These are phyloP conservation scores for Colletotrichum zoysiae DNA, from an alignment of 2,329 filamentous ascomycete species.

Conservation along the genomic window DNA sequence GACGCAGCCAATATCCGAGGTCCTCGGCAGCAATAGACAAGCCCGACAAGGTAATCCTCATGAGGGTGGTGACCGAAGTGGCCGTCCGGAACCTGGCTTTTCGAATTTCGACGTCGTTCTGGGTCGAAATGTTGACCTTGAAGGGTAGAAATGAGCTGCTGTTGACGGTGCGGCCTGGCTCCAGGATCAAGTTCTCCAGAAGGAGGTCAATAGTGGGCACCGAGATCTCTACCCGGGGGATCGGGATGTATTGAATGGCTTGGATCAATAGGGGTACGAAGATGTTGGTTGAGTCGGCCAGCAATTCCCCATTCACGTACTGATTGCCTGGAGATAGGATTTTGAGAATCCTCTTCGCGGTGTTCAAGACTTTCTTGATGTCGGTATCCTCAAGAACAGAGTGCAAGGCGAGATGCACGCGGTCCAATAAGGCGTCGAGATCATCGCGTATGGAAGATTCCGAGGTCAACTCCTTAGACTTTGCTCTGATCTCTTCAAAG, in stretches of 20 bases:
- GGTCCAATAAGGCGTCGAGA: slow-evolving; percentile 77
- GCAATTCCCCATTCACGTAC: slow-evolving; percentile 76
- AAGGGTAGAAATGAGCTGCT: slow-evolving; percentile 91
- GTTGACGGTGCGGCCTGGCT: slow-evolving; percentile 88
- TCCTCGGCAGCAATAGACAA: slow-evolving; percentile 88
- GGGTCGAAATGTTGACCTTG: slow-evolving; percentile 82
- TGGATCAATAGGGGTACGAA: slow-evolving; percentile 84
- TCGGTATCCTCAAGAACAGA: slow-evolving; percentile 80
- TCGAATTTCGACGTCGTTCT: slow-evolving; percentile 87
- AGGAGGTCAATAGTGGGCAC: slow-evolving; percentile 87
- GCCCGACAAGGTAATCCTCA: slow-evolving; percentile 84
- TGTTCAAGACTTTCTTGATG: slow-evolving; percentile 76
- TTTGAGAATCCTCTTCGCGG: slow-evolving; percentile 74
- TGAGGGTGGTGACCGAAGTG: slow-evolving; percentile 74
- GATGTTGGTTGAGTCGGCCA: slow-evolving; percentile 81
- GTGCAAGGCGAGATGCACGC: slow-evolving; percentile 75
- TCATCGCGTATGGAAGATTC: slow-evolving; percentile 79
- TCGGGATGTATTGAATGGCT: slow-evolving; percentile 86
- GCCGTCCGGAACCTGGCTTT: slow-evolving; percentile 80
- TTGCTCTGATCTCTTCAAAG: slow-evolving; percentile 63
- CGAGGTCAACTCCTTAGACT: slow-evolving; percentile 72
- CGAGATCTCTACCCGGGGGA: slow-evolving; percentile 89
- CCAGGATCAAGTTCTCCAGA: slow-evolving; percentile 89
- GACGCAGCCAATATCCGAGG: slow-evolving; percentile 88
- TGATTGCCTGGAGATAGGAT: slow-evolving; percentile 76